These are phyloP conservation scores for Trichophyton rubrum DNA, from an alignment of 2,329 filamentous ascomycete genomes.

Conservation along the genomic window DNA sequence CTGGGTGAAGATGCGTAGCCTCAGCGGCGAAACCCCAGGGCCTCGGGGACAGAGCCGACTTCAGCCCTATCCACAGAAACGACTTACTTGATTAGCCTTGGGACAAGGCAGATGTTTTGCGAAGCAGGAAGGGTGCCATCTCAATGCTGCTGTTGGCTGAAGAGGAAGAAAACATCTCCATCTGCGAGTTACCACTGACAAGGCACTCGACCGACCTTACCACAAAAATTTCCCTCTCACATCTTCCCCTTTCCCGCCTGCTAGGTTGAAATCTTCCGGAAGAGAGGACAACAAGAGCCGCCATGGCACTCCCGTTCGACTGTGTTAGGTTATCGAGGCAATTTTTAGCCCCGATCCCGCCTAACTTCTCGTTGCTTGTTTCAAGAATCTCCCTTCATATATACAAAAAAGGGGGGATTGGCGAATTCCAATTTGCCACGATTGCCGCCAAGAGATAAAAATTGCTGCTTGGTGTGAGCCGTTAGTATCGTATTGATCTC, in stretches of 20 bases:
- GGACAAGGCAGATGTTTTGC: not conserved
- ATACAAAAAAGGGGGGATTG: not conserved
- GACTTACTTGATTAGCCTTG: not conserved
- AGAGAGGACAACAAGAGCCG: not conserved
- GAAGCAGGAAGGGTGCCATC: not conserved
- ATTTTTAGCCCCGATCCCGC: not conserved
- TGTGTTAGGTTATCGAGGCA: not conserved
- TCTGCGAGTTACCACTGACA: not conserved
- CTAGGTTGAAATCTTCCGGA: not conserved
- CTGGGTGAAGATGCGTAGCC: not conserved
- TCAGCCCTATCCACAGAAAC: not conserved
- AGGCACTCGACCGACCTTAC: not conserved
- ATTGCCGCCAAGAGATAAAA: not conserved
- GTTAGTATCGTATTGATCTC: not conserved
- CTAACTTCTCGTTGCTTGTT: not conserved
- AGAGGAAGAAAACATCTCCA: not conserved
- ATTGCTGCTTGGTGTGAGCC: not conserved
- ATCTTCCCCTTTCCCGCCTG: not conserved
- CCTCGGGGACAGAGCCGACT: not conserved
- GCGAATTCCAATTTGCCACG: conserved; percentile 3
- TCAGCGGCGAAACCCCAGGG: not conserved
- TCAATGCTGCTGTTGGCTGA: not conserved
- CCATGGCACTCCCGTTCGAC: not conserved
- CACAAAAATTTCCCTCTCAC: not conserved
- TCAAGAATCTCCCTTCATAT: not conserved